Evolutionary conservation across 2,329 filamentous ascomycete species (phyloP).

Genomic region (Alternaria gansuensis): DNA sequence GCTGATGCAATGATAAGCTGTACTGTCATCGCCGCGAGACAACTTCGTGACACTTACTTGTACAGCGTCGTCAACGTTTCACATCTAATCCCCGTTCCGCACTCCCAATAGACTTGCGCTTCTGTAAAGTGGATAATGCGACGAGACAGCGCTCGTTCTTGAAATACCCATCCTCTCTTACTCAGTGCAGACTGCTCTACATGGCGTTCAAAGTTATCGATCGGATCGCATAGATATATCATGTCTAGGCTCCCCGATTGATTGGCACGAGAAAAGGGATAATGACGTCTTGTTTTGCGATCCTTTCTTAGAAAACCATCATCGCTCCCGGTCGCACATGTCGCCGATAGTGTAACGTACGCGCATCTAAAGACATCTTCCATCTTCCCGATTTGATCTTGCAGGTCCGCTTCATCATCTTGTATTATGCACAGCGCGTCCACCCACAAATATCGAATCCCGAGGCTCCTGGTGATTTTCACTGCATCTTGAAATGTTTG

Average conservation of each 20-base stretch:
- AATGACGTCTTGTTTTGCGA: not conserved
- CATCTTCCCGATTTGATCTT: not conserved
- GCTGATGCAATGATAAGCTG: not conserved
- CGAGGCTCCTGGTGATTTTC: not conserved
- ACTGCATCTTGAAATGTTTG: not conserved
- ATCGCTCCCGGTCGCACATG: not conserved
- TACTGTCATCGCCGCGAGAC: not conserved
- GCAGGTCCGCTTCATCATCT: not conserved
- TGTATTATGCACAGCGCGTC: not conserved
- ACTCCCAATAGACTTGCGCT: conserved; percentile 42
- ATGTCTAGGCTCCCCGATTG: not conserved
- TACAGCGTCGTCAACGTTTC: conserved; percentile 28
- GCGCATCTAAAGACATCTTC: not conserved
- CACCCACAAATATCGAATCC: not conserved
- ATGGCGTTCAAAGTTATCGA: not conserved
- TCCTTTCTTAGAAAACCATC: not conserved
- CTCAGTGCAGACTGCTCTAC: conserved; percentile 19
- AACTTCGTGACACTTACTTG: conserved; percentile 21
- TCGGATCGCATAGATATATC: not conserved
- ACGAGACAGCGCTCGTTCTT: conserved; percentile 38
- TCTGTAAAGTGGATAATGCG: conserved; percentile 39
- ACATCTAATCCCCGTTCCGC: conserved; percentile 31
- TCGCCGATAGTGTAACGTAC: not conserved
- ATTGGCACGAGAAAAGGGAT: not conserved
- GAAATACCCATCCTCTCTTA: conserved; percentile 40